Evolutionary conservation across 2,329 filamentous ascomycete genomes (phyloP).

Genomic region (Tolypocladium guangdongense): DNA sequence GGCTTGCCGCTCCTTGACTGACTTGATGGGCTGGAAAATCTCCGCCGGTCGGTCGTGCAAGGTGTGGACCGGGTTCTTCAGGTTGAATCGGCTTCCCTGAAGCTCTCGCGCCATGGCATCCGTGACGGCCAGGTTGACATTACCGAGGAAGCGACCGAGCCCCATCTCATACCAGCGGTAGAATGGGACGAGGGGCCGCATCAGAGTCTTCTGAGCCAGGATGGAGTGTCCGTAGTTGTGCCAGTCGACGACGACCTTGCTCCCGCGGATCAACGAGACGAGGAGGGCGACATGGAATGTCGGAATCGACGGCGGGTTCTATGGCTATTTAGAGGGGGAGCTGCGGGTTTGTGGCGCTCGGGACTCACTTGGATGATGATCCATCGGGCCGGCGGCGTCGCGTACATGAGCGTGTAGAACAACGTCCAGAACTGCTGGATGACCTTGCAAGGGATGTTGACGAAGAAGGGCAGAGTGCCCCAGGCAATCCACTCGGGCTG

Average conservation of each 20-base stretch:
- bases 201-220: conserved; percentile 50
- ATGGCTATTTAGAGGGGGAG: conserved; percentile 3
- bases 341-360: background rate
- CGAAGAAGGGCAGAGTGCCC: conserved; percentile 62
- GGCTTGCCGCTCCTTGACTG: conserved; percentile 30
- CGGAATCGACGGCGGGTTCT: conserved; percentile 93
- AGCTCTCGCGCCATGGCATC: conserved; percentile 76
- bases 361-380: conserved; percentile 63
- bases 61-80: conserved; percentile 55
- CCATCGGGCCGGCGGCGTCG: conserved; percentile 65
- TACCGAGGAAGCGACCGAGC: conserved; percentile 55
- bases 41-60: conserved; percentile 79
- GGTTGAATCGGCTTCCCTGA: conserved; percentile 47
- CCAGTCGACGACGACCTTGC: conserved; percentile 85
- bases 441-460: conserved; percentile 75
- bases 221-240: conserved; percentile 98
- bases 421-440: conserved; percentile 69
- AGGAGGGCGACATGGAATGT: conserved; percentile 68
- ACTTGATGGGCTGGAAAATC: conserved; percentile 63
- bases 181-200: conserved; percentile 65
- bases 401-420: conserved; percentile 61
- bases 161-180: conserved; percentile 68
- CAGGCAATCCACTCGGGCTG: conserved; percentile 58
- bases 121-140: conserved; percentile 78
- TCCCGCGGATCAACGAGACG: conserved; percentile 66